phyloP scores from a whole-genome alignment of 768 basidiomycete genomes.

The Suillus bovinus region DNA sequence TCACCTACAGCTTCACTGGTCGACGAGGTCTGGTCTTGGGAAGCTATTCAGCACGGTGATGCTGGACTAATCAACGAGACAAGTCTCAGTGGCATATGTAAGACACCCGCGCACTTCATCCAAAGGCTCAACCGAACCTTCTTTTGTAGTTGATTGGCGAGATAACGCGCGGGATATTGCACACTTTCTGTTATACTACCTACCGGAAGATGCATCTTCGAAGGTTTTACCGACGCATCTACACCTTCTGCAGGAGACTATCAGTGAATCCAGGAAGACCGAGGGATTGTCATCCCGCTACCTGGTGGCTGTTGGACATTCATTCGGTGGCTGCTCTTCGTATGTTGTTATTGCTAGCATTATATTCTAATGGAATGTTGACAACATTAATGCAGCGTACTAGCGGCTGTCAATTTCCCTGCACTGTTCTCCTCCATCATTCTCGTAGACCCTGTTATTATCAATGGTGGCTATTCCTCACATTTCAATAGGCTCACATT shows the following conservation, averaged over 20 bases:
- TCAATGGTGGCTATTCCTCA: slow-evolving; percentile 12
- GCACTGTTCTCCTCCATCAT: slow-evolving; percentile 69
- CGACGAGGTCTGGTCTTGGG: slow-evolving; percentile 81
- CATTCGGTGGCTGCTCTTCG: slow-evolving; percentile 79
- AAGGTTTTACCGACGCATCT: slow-evolving; percentile 53
- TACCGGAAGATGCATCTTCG: slow-evolving; percentile 46
- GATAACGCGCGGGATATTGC: slow-evolving; percentile 78
- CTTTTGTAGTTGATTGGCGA: slow-evolving; percentile 65
- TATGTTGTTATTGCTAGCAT: slow-evolving; percentile 38
- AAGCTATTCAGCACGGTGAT: slow-evolving; percentile 85
- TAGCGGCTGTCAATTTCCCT: slow-evolving; percentile 64
- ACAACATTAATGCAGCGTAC: slow-evolving; percentile 41
- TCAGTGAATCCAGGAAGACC: slow-evolving; percentile 42
- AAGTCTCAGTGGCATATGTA: slow-evolving; percentile 59
- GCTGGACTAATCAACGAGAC: slow-evolving; percentile 69
- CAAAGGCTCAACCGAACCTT: not conserved
- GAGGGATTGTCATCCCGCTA: slow-evolving; percentile 53
- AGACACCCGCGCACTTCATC: slow-evolving; percentile 23
- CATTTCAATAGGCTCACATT: slow-evolving; percentile 17
- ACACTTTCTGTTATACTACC: slow-evolving; percentile 69
- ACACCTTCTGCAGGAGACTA: slow-evolving; percentile 42
- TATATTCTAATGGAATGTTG: slow-evolving; percentile 6
- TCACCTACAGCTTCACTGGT: slow-evolving; percentile 42
- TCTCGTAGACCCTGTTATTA: slow-evolving; percentile 71
- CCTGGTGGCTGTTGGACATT: slow-evolving; percentile 79